Percentiles rank a stretch among this genome's conserved stretches.
These are phyloP conservation scores for Pyrus bretschneideri DNA, from an alignment of 306 rosid genomes.

Conservation along the genomic window DNA sequence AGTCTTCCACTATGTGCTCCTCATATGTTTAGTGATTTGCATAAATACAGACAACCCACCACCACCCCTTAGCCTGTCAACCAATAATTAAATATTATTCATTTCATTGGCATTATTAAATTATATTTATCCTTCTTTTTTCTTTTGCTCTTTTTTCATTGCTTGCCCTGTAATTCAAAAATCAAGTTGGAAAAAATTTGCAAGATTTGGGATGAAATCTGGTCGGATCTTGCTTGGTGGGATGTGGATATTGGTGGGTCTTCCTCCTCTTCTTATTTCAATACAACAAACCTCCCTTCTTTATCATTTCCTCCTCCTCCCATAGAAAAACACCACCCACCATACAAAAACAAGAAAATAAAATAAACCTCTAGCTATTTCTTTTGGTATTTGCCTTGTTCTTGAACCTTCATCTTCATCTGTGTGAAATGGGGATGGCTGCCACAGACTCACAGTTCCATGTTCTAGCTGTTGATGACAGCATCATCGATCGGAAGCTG, in stretches of 20 bases:
- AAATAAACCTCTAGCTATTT: neutral
- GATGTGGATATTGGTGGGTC: constrained; percentile 74
- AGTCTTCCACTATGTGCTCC: neutral
- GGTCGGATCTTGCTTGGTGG: constrained; percentile 98
- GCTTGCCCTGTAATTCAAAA: constrained; percentile 71
- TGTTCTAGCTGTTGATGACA: constrained; percentile 92
- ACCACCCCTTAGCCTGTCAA: constrained; percentile 11
- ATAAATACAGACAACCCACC: constrained; percentile 21
- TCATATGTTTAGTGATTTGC: neutral
- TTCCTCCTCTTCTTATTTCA: constrained; percentile 36
- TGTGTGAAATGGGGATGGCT: constrained; percentile 64
- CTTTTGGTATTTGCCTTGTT: neutral
- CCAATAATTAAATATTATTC: constrained; percentile 20
- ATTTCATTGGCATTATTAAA: constrained; percentile 23
- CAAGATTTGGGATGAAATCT: constrained; percentile 86
- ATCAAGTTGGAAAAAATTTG: constrained; percentile 60
- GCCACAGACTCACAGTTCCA: constrained; percentile 67
- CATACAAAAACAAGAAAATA: neutral
- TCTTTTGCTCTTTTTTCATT: neutral
- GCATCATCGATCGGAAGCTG: constrained; percentile 70
- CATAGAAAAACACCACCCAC: neutral
- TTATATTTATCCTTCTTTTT: constrained; percentile 18
- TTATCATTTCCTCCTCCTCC: neutral
- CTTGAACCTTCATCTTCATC: constrained; percentile 12
- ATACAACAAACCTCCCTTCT: constrained; percentile 40